Percentiles rank a stretch among this genome's conserved stretches.
Evolutionary conservation across 2,329 filamentous ascomycete species (phyloP).

Genomic region (Mariannaea sp.): DNA sequence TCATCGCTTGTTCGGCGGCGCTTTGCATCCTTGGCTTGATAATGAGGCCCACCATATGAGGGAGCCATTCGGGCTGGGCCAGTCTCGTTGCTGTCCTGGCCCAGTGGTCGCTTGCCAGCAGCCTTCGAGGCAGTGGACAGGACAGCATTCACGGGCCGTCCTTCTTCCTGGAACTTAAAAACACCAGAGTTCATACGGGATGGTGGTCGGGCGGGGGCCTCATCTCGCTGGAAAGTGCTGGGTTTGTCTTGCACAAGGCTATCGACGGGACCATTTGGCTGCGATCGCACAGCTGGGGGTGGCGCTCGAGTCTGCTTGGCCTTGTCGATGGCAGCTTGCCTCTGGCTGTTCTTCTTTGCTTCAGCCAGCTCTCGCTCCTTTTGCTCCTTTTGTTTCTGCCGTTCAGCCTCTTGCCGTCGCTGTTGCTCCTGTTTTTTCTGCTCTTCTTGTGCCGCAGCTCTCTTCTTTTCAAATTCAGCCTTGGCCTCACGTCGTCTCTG

Average conservation of each 20-base stretch:
- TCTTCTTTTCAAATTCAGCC: conserved; percentile 78
- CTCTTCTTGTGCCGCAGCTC: conserved; percentile 68
- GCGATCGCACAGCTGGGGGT: conserved; percentile 61
- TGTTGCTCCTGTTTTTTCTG: conserved; percentile 64
- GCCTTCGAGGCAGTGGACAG: conserved; percentile 67
- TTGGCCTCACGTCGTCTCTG: conserved; percentile 82
- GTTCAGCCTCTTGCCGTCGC: conserved; percentile 64
- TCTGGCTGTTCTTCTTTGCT: conserved; percentile 68
- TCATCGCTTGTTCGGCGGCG: conserved; percentile 78
- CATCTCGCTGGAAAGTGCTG: conserved; percentile 38
- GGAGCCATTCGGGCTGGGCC: conserved; percentile 51
- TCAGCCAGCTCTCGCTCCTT: conserved; percentile 67
- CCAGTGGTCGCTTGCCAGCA: conserved; percentile 71
- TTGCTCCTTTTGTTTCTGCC: conserved; percentile 64
- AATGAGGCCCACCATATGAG: conserved; percentile 61
- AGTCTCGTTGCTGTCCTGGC: conserved; percentile 65
- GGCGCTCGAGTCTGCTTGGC: conserved; percentile 68
- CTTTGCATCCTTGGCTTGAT: conserved; percentile 75
- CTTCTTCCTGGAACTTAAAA: conserved; percentile 62
- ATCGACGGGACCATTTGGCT: conserved; percentile 58
- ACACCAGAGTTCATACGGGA: conserved; percentile 64
- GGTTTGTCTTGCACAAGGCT: conserved; percentile 40
- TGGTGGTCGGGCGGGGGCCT: conserved; percentile 49
- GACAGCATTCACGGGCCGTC: conserved; percentile 63
- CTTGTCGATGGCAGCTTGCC: conserved; percentile 66